Base-by-base conservation (phyloP, 169 alveolate genomes). In the Eimeria praecox region DNA sequence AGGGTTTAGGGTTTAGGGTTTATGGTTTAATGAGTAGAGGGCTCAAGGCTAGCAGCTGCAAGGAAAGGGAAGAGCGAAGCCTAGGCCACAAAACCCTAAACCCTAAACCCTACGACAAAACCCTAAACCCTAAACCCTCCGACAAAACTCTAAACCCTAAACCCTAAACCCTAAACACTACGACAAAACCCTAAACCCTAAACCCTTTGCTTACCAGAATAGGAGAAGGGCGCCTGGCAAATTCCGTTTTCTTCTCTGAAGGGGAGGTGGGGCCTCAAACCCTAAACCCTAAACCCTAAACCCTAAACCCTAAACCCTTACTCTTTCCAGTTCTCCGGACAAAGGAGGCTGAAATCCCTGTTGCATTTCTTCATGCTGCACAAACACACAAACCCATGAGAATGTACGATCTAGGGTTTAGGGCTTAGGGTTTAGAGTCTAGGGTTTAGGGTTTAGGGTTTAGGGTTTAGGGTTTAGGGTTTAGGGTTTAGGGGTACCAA, bases 51-150 rank as follows among this genome's bases (percentile, higher is more conserved):
- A 98, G 92, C 98, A 96, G 20, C 99, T 99, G 90, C 98, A 99
- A 95, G 98, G 99, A 62, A 97, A 91, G 75, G 97, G 97, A 3
- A 99, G 99, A 95, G 98, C 98, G 95, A 98, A 98, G 40, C 95
- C 96, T 95, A 98, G 98, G 62, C 98, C 98, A 38, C 96, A 6
- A 22, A 38, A 77, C 59, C 59, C 52, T 20, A 62, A 40, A 56
- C 73, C 62, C 66, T 80, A n/a, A 54, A 80, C 62, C 62, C 66
- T 30, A 80, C 9, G 35, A 30, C 38, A 62, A 30, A 44, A 78
- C n/a, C 75, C 75, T 30, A 24, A 64, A 64, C n/a, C 75, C 75
- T 24, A 5, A 16, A 22, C 42, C n/a, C n/a, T n/a, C n/a, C n/a
- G n/a, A n/a, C n/a, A n/a, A n/a, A n/a, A n/a, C n/a, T n/a, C n/a